Evolutionary conservation across 164 flowering plant genomes (phyloP), one percentile per base, ranked within the genome.

Genomic region (Taxillus chinensis): DNA sequence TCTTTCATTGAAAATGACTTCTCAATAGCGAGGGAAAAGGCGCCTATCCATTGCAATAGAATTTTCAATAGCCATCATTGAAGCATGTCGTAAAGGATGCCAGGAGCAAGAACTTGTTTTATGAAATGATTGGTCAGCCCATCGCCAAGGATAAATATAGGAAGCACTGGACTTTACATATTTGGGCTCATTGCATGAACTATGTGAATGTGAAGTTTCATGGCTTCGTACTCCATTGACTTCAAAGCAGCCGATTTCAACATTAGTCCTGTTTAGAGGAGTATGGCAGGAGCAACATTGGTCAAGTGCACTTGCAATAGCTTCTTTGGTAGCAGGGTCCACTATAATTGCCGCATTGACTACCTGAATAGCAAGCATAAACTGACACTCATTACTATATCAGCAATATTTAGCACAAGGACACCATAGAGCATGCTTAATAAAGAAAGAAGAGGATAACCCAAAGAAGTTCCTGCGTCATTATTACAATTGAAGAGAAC

Each of bases 71-170:
- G 97, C 97, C 64, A 82, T 87, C 62, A 90, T 66, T 51, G 92
- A 89, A 65, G 97, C 96, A 80, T 90, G 98, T 48, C 80, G 61
- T 66, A 92, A 73, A 62, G 98, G 98, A 69, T 92, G 89, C 91
- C 89, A 87, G 61, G 55, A 64, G 75, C 62, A 65, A 60, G 77
- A 67, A 45, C 60, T 67, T 38, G 61, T 57, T n/a, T 60, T 27
- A 53, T 55, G 11, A 40, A 15, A 15, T 45, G 46, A 70, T 27
- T 71, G 70, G 64, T 74, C 65, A 48, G 70, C 52, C 98, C 98
- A 90, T 14, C 63, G 62, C 86, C 85, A 82, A 55, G 97, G 98
- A 74, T 81, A 64, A 49, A 90, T 64, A 79, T 96, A 90, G 48
- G 92, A 71, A 46, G 79, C 89, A 60, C 68, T 64, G 45, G 57